Conservation (phyloP, 495 filamentous ascomycete species). For the Penicillium macrosclerotiorum region DNA sequence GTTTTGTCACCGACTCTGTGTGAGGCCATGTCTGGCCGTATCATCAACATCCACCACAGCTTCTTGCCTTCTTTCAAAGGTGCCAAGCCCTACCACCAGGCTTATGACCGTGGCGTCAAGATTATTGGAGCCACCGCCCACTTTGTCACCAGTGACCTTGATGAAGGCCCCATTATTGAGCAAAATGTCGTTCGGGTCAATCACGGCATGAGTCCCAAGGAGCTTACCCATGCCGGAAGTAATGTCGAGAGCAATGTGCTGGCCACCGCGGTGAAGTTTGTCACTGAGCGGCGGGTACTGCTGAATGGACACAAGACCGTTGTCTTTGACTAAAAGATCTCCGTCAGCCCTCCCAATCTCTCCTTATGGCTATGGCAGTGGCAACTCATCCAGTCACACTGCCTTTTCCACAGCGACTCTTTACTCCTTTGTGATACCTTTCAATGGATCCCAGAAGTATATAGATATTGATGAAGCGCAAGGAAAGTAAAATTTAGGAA, state of each 20-base stretch:
- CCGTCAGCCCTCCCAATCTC: background rate
- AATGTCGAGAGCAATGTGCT: constrained; percentile 75
- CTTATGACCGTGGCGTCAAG: constrained; percentile 74
- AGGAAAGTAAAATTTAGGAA: no score
- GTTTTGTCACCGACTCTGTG: constrained; percentile 71
- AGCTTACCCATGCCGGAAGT: constrained; percentile 67
- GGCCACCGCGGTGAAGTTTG: constrained; percentile 70
- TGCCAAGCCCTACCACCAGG: constrained; percentile 79
- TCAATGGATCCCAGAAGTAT: no score
- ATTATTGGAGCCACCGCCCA: constrained; percentile 77
- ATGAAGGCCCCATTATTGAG: constrained; percentile 78
- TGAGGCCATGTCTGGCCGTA: constrained; percentile 66
- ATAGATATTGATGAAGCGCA: no score
- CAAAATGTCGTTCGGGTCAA: constrained; percentile 68
- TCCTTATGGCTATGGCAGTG: background rate
- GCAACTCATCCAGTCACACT: no score
- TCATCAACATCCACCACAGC: constrained; percentile 81
- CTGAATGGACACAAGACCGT: constrained; percentile 73
- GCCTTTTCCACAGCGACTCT: no score
- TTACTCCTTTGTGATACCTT: no score
- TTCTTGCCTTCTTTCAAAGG: constrained; percentile 80
- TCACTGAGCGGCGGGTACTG: constrained; percentile 66
- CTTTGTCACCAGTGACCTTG: constrained; percentile 72
- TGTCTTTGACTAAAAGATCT: constrained; percentile 54
- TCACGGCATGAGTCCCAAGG: constrained; percentile 67